phyloP scores from a whole-genome alignment of 106 monocot species.

The Platanthera zijinensis region DNA sequence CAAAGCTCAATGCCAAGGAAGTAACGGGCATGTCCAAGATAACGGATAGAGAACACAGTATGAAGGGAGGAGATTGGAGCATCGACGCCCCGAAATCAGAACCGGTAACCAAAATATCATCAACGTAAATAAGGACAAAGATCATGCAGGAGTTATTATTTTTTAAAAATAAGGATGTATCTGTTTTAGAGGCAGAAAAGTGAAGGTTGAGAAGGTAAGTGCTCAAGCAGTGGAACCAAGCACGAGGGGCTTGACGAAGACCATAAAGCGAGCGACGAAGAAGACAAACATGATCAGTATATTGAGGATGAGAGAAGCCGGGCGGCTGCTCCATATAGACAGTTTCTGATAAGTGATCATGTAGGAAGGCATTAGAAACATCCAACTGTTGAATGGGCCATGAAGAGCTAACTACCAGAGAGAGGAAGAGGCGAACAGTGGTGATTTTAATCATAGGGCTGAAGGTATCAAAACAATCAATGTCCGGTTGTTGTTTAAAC shows the following conservation, averaged over 20 bases:
- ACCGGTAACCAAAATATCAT: too few species aligned
- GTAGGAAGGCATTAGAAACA: neutral
- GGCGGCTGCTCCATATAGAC: neutral
- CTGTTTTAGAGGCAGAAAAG: too few species aligned
- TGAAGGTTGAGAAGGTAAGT: too few species aligned
- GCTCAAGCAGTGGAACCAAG: too few species aligned
- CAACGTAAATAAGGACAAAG: too few species aligned
- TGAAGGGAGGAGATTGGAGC: too few species aligned
- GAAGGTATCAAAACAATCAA: constrained; percentile 13
- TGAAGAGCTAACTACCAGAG: neutral
- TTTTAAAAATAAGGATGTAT: too few species aligned
- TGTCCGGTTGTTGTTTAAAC: neutral
- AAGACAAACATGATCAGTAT: neutral
- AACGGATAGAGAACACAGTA: too few species aligned
- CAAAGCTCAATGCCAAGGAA: too few species aligned
- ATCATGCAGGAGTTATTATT: too few species aligned
- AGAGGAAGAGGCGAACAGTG: neutral
- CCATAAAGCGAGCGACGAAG: neutral
- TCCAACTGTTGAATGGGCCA: neutral
- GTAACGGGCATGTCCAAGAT: too few species aligned
- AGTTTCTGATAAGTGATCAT: neutral
- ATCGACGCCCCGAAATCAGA: too few species aligned
- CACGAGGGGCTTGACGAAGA: neutral
- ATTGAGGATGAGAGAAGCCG: neutral
- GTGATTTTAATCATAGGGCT: neutral